Conservation (phyloP, 176 grass and related monocot species). For the Juncus effusus region DNA sequence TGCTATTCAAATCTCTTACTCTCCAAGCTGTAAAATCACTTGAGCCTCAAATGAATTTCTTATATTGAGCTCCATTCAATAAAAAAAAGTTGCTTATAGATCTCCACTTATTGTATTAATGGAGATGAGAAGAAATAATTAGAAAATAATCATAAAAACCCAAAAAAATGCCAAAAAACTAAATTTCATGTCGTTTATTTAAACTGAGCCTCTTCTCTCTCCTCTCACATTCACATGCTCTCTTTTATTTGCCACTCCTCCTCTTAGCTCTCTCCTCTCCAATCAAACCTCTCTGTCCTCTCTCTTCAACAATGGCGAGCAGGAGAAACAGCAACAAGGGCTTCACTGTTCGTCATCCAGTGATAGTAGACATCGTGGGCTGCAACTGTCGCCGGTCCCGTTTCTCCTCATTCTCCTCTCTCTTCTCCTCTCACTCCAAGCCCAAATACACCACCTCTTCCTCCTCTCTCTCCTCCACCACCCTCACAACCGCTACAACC, state of each 20-base stretch:
- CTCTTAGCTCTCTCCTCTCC: neutral
- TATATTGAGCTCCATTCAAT: too few relatives aligned
- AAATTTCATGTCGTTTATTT: constrained; percentile 27
- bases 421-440: constrained; percentile 43
- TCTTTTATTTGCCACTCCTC: constrained; percentile 3
- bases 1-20: neutral
- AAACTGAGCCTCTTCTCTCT: constrained; percentile 12
- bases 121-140: too few relatives aligned
- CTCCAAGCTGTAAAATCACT: neutral
- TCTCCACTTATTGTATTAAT: too few relatives aligned
- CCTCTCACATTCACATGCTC: constrained; percentile 20
- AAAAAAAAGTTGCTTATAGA: too few relatives aligned
- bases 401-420: constrained; percentile 33
- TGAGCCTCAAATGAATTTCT: constrained; percentile 1
- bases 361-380: constrained; percentile 73
- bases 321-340: constrained; percentile 31
- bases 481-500: constrained; percentile 35
- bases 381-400: constrained; percentile 91
- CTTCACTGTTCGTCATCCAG: constrained; percentile 58
- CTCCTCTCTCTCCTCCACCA: constrained; percentile 42
- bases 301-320: constrained; percentile 38
- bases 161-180: too few relatives aligned
- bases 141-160: too few relatives aligned
- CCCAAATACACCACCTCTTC: constrained; percentile 53
- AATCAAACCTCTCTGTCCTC: neutral